These are phyloP conservation scores for Exophiala oligosperma DNA, from an alignment of 2,329 filamentous ascomycete genomes.

Conservation along the genomic window DNA sequence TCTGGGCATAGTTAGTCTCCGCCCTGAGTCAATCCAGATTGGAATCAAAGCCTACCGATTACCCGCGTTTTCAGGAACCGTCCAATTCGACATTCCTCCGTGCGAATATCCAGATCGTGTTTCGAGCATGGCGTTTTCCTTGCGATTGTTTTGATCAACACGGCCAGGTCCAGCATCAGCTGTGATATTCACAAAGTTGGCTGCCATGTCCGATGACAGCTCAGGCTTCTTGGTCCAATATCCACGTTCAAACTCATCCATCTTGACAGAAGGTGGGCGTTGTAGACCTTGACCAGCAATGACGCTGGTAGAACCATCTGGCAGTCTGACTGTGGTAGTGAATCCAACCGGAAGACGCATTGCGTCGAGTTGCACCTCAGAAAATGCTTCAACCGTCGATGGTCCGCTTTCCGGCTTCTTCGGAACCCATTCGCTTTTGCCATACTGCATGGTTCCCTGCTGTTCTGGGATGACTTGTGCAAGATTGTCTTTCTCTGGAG, in stretches of 20 bases:
- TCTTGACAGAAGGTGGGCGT: slow-evolving; percentile 21
- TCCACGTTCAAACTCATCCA: slow-evolving; percentile 24
- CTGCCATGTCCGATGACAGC: slow-evolving; percentile 20
- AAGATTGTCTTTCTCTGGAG: background rate
- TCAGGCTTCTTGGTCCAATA: slow-evolving; percentile 25
- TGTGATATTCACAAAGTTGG: slow-evolving; percentile 15
- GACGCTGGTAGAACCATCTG: slow-evolving; percentile 21
- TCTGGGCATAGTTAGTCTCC: slow-evolving; percentile 9
- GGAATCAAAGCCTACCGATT: slow-evolving; percentile 5
- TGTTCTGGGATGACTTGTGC: background rate
- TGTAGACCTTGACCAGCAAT: slow-evolving; percentile 25
- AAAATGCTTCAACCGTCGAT: slow-evolving; percentile 20
- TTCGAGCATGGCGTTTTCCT: slow-evolving; percentile 11
- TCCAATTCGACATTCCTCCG: background rate
- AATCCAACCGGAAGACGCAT: slow-evolving; percentile 25
- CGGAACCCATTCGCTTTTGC: slow-evolving; percentile 18
- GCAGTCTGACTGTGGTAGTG: slow-evolving; percentile 20
- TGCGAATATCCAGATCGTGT: background rate
- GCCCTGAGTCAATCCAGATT: background rate
- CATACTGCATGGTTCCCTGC: slow-evolving; percentile 1
- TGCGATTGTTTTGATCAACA: slow-evolving; percentile 3
- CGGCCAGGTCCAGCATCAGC: background rate
- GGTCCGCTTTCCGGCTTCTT: slow-evolving; percentile 17
- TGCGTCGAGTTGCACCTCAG: slow-evolving; percentile 25
- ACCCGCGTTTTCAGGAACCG: background rate